Percentiles rank a stretch among this genome's conserved stretches.
phyloP scores from a whole-genome alignment of 2,329 filamentous ascomycete genomes.

The Epichloe scottii region DNA sequence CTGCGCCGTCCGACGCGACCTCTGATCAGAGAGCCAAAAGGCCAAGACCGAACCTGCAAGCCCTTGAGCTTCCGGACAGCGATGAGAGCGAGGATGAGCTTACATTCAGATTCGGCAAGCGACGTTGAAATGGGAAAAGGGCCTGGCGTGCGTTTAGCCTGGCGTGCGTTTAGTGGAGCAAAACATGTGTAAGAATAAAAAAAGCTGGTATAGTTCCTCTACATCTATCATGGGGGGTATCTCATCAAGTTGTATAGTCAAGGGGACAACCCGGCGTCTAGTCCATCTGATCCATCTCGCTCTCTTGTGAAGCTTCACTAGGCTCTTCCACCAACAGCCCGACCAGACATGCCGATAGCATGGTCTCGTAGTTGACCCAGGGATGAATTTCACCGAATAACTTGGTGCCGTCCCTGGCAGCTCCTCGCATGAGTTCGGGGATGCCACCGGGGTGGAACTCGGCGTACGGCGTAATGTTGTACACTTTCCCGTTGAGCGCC shows the following conservation, averaged over 20 bases:
- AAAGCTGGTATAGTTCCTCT: background rate
- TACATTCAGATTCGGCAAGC: slow-evolving; percentile 42
- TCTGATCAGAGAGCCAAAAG: slow-evolving; percentile 21
- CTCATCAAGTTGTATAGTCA: background rate
- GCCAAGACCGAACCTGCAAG: slow-evolving; percentile 21
- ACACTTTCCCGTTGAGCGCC: slow-evolving; percentile 77
- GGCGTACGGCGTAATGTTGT: slow-evolving; percentile 84
- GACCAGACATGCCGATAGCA: slow-evolving; percentile 51
- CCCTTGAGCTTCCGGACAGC: slow-evolving; percentile 23
- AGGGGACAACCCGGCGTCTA: slow-evolving; percentile 14
- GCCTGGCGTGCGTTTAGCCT: background rate
- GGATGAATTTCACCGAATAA: slow-evolving; percentile 56
- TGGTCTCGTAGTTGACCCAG: slow-evolving; percentile 62
- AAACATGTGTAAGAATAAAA: too few species aligned
- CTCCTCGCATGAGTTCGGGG: slow-evolving; percentile 54
- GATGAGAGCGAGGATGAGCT: slow-evolving; percentile 44
- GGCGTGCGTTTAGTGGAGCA: background rate
- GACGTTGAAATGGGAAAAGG: slow-evolving; percentile 21
- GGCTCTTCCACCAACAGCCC: slow-evolving; percentile 50
- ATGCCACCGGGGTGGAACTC: slow-evolving; percentile 84
- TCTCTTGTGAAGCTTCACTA: slow-evolving; percentile 22
- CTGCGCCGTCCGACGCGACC: slow-evolving; percentile 16
- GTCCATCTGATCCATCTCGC: slow-evolving; percentile 50
- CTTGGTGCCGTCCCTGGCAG: slow-evolving; percentile 48
- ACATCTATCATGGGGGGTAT: slow-evolving; percentile 4